Evolutionary conservation across 2,329 filamentous ascomycete genomes (phyloP), one percentile per base, ranked within the genome.

Genomic region (Fusarium floridanum): DNA sequence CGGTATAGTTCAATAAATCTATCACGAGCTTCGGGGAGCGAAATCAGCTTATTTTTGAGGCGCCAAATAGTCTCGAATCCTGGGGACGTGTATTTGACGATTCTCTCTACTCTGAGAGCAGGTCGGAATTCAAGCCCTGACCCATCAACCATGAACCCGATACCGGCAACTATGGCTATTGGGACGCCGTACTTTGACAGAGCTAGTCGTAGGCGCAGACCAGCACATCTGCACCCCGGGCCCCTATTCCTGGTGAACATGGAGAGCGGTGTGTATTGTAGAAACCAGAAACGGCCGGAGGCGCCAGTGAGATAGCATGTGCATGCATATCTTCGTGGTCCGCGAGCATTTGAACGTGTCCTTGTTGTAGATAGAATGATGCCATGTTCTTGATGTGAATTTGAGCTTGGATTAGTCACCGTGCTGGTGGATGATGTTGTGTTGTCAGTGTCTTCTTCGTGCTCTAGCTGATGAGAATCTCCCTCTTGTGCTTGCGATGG

Each of bases 1-100:
- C 7, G 8, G 27, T 48, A 2, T 0, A 48, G 22, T 4, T 48
- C 14, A 6, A 17, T 17, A 24, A 48, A 48, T 3, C 14, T 17
- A 1, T 16, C 3, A 0, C 22, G 43, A 1, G 43, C 43, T 48
- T 48, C 22, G 0, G 22, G 1, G 3, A 48, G 43, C 2, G 43
- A 48, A 48, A 48, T 17, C 1, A 48, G 17, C 8, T 8, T 2
- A 0, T 6, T 17, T 1, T 17, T 0, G 2, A 48, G 43, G 6
- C 22, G 22, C 43, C 43, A 48, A 27, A 27, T 48, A 2, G 8
- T 48, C 8, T 48, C 43, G 14, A 48, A 48, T 1, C 43, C 43
- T 4, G 43, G 43, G 5, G 43, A 48, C 1, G 43, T 48, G 22
- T 27, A 48, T 1, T 48, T 48, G 43, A 48, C 43, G 2, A 48